Conservation (phyloP, 306 rosid genomes). For the Cucurbita moschata region DNA sequence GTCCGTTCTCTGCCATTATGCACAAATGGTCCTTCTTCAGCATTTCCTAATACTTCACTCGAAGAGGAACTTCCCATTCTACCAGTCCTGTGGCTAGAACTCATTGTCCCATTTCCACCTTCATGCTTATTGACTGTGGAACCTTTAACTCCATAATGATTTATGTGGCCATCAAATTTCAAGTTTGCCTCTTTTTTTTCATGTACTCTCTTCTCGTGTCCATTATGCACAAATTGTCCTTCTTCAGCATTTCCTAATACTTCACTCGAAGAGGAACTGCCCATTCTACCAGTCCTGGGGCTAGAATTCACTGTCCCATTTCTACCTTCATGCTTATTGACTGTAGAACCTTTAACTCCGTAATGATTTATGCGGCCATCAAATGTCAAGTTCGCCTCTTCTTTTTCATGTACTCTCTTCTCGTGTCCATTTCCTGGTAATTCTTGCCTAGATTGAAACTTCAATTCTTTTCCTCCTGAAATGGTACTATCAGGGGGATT, state of each 20-base stretch:
- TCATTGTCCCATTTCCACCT: slow-evolving; percentile 23
- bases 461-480: slow-evolving; percentile 24
- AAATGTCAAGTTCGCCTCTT: slow-evolving; percentile 24
- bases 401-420: slow-evolving; percentile 21
- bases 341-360: slow-evolving; percentile 22
- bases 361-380: slow-evolving; percentile 18
- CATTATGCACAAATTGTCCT: slow-evolving; percentile 25
- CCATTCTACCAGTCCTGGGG: slow-evolving; percentile 22
- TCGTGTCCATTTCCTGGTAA: slow-evolving; percentile 24
- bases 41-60: slow-evolving; percentile 25
- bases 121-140: slow-evolving; percentile 25
- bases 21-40: slow-evolving; percentile 24
- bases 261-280: slow-evolving; percentile 39
- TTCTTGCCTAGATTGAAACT: slow-evolving; percentile 26
- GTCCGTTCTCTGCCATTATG: slow-evolving; percentile 28
- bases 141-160: slow-evolving; percentile 7
- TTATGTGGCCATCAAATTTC: too few relatives aligned
- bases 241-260: slow-evolving; percentile 23
- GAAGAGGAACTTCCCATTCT: slow-evolving; percentile 35
- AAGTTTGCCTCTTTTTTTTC: too few relatives aligned
- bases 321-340: slow-evolving; percentile 26
- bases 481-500: slow-evolving; percentile 26
- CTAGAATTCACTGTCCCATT: slow-evolving; percentile 26
- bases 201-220: not conserved
- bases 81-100: slow-evolving; percentile 24